These are phyloP conservation scores for Phyllosticta paracitricarpa DNA, from an alignment of 2,329 filamentous ascomycete genomes.

Conservation along the genomic window DNA sequence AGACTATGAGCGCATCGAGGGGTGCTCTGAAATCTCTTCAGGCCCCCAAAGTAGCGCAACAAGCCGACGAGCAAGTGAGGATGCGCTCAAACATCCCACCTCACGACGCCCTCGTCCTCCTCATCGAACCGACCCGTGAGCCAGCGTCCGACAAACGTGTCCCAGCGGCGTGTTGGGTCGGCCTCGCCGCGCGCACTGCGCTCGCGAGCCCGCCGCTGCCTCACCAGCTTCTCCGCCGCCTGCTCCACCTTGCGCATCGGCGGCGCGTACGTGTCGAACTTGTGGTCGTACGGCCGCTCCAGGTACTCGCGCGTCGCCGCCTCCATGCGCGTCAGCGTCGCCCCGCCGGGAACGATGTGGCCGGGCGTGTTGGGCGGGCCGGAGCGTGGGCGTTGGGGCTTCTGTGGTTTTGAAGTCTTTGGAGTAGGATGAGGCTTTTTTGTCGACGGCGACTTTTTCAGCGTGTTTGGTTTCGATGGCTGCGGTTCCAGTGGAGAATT, in stretches of 20 bases:
- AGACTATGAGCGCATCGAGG: no score
- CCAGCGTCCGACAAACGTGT: constrained; percentile 30
- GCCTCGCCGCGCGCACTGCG: constrained; percentile 17
- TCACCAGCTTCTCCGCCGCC: constrained; percentile 38
- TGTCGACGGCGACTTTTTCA: not conserved
- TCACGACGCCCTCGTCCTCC: constrained; percentile 14
- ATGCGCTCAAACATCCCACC: not conserved
- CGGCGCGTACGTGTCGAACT: constrained; percentile 34
- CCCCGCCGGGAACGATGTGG: constrained; percentile 29
- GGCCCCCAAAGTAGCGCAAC: no score
- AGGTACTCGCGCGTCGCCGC: constrained; percentile 32
- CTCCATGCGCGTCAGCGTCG: constrained; percentile 36
- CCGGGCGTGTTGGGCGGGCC: not conserved
- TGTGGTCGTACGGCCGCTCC: constrained; percentile 26
- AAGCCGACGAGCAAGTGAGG: no score
- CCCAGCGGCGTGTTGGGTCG: constrained; percentile 23
- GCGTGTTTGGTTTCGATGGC: not conserved
- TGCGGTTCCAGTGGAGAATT: no score
- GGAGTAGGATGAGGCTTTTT: not conserved
- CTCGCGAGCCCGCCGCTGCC: constrained; percentile 36
- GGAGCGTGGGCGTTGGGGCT: not conserved
- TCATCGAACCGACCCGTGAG: constrained; percentile 23
- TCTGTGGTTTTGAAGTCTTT: not conserved
- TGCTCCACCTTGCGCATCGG: constrained; percentile 36
- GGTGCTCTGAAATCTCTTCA: no score